Conservation (phyloP, 1,139 yeast genomes). For the Pichia sp. region DNA sequence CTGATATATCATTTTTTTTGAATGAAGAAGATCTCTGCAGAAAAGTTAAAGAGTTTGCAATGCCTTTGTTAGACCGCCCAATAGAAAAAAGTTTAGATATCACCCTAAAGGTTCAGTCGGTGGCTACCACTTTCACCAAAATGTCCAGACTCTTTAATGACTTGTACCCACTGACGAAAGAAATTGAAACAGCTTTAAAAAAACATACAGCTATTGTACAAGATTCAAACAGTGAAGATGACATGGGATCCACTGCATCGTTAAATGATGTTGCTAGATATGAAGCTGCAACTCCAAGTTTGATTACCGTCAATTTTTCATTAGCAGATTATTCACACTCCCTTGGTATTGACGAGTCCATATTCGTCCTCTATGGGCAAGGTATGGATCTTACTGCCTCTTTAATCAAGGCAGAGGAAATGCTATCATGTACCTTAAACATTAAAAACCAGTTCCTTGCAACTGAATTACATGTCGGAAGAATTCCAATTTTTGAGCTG, state of each 20-base stretch:
- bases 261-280: slow-evolving; percentile 13
- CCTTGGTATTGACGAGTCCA: slow-evolving; percentile 23
- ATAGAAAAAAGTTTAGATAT: slow-evolving; percentile 23
- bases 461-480: slow-evolving; percentile 10
- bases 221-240: slow-evolving; percentile 4
- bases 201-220: neutral
- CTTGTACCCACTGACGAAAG: neutral
- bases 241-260: slow-evolving; percentile 15
- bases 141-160: slow-evolving; percentile 11
- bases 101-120: slow-evolving; percentile 19
- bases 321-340: slow-evolving; percentile 20
- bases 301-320: slow-evolving; percentile 21
- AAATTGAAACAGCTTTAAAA: neutral
- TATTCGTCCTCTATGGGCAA: slow-evolving; percentile 19
- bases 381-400: slow-evolving; percentile 17
- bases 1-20: slow-evolving; percentile 17
- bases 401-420: slow-evolving; percentile 17
- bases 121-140: slow-evolving; percentile 17
- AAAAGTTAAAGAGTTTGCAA: slow-evolving; percentile 18
- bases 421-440: slow-evolving; percentile 23
- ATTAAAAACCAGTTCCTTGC: slow-evolving; percentile 14
- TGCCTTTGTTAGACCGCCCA: slow-evolving; percentile 15
- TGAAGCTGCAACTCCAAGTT: slow-evolving; percentile 14
- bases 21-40: slow-evolving; percentile 14
- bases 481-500: slow-evolving; percentile 18